Conservation (phyloP, 2,329 filamentous ascomycete species). For the Didymella arachidicola region DNA sequence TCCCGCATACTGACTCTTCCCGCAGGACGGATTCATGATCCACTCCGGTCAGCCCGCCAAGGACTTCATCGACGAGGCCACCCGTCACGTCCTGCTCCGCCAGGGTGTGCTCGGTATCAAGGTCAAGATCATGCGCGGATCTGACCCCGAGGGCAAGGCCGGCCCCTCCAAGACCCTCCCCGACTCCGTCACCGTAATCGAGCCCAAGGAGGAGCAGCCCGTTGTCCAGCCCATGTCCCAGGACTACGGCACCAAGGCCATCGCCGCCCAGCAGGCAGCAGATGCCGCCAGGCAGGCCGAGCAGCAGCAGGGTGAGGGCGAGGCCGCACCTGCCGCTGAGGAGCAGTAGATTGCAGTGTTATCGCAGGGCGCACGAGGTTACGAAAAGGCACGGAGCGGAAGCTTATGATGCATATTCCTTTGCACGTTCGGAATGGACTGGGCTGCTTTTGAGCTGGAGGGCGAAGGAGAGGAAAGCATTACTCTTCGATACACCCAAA, state of each 20-base stretch:
- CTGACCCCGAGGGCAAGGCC: slow-evolving; percentile 98
- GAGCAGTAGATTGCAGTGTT: slow-evolving; percentile 42
- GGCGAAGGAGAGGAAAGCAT: slow-evolving; percentile 38
- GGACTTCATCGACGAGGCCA: slow-evolving; percentile 99
- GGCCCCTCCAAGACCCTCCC: slow-evolving; percentile 97
- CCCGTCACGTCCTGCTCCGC: slow-evolving; percentile 98
- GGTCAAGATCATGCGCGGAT: slow-evolving; percentile 99
- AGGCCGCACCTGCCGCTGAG: slow-evolving; percentile 46
- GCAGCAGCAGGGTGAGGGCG: slow-evolving; percentile 63
- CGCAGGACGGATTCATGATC: slow-evolving; percentile 98
- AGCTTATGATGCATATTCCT: slow-evolving; percentile 44
- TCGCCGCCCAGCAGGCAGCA: slow-evolving; percentile 72
- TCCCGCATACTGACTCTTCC: slow-evolving; percentile 27
- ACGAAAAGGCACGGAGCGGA: slow-evolving; percentile 41
- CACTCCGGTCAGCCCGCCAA: slow-evolving; percentile 99
- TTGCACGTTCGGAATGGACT: slow-evolving; percentile 42
- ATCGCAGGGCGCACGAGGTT: slow-evolving; percentile 41
- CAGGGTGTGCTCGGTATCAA: slow-evolving; percentile 99
- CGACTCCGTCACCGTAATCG: slow-evolving; percentile 98
- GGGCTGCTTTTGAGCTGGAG: slow-evolving; percentile 38
- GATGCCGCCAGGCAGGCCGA: slow-evolving; percentile 66
- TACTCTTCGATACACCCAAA: slow-evolving; percentile 45
- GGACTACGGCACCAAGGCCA: slow-evolving; percentile 96
- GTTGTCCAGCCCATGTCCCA: slow-evolving; percentile 95
- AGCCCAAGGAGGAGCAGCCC: slow-evolving; percentile 99